These are phyloP conservation scores for Ophiostoma montium DNA, from an alignment of 2,329 filamentous ascomycete genomes.

Conservation along the genomic window DNA sequence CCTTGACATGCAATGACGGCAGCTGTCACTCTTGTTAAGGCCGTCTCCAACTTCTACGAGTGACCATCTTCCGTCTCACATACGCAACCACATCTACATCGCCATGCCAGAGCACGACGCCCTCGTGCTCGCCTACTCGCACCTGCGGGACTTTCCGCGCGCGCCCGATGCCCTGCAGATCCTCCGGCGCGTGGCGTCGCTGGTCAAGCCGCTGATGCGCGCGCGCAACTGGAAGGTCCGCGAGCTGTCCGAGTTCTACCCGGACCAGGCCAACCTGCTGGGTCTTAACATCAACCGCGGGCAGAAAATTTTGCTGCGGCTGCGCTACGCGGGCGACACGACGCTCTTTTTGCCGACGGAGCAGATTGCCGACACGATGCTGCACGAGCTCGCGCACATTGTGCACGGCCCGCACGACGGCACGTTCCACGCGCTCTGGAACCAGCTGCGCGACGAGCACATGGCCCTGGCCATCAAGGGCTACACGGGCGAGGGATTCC, in stretches of 20 bases:
- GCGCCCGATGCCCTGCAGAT: slow-evolving; percentile 39
- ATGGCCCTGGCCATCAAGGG: slow-evolving; percentile 63
- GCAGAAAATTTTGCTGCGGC: slow-evolving; percentile 64
- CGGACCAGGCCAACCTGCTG: slow-evolving; percentile 56
- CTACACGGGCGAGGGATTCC: slow-evolving; percentile 81
- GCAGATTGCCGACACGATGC: slow-evolving; percentile 74
- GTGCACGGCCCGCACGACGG: slow-evolving; percentile 70
- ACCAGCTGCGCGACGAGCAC: slow-evolving; percentile 77
- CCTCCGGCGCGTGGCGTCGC: slow-evolving; percentile 67
- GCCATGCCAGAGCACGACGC: slow-evolving; percentile 31
- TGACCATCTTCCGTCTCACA: background rate
- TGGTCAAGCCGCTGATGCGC: slow-evolving; percentile 92
- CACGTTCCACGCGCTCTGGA: slow-evolving; percentile 75
- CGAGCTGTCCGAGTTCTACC: slow-evolving; percentile 74
- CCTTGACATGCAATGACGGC: background rate
- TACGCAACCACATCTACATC: background rate
- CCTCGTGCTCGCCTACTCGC: slow-evolving; percentile 32
- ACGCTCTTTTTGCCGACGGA: slow-evolving; percentile 70
- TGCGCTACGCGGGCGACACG: slow-evolving; percentile 62
- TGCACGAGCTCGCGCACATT: slow-evolving; percentile 88
- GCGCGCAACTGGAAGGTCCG: slow-evolving; percentile 68
- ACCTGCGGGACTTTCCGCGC: slow-evolving; percentile 32
- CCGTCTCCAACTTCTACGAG: no score
- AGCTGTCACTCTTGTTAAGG: background rate
- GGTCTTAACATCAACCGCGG: slow-evolving; percentile 69